phyloP scores from a whole-genome alignment of 129 eudicot species.

The Cynara cardunculus region DNA sequence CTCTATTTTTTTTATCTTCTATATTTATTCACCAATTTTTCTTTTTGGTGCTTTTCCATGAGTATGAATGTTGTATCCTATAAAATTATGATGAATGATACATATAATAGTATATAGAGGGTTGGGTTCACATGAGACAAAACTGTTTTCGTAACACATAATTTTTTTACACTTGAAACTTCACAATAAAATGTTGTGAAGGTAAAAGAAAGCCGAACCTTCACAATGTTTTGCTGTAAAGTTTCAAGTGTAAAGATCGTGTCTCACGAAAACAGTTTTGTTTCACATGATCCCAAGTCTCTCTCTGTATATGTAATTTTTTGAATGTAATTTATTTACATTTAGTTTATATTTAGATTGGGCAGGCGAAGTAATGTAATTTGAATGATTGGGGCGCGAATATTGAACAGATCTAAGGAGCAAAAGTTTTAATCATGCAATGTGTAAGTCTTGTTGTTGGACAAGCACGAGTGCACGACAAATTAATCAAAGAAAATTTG shows the following conservation, averaged over 20 bases:
- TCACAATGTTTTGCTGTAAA: no score
- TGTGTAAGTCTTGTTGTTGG: slow-evolving; percentile 1
- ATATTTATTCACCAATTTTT: neutral
- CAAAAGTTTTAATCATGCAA: slow-evolving; percentile 20
- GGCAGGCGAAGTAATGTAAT: neutral
- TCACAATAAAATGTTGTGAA: no score
- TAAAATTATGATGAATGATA: neutral
- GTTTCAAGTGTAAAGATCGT: no score
- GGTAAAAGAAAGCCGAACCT: no score
- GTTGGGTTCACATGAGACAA: no score
- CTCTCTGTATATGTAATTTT: neutral
- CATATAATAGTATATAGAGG: neutral
- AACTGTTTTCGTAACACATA: no score
- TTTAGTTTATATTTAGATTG: neutral
- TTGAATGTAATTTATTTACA: neutral
- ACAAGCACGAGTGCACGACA: neutral
- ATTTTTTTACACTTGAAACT: no score
- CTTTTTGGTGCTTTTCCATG: neutral
- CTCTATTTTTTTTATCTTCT: neutral
- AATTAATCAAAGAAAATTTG: slow-evolving; percentile 14
- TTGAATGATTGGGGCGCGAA: neutral
- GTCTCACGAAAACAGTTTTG: no score
- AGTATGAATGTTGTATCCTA: neutral
- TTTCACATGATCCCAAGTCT: no score
- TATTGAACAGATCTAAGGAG: neutral